Evolutionary conservation across 352 stramenopile genomes (phyloP), one percentile per base, ranked within the genome.

Genomic region (Globisporangium parvum): DNA sequence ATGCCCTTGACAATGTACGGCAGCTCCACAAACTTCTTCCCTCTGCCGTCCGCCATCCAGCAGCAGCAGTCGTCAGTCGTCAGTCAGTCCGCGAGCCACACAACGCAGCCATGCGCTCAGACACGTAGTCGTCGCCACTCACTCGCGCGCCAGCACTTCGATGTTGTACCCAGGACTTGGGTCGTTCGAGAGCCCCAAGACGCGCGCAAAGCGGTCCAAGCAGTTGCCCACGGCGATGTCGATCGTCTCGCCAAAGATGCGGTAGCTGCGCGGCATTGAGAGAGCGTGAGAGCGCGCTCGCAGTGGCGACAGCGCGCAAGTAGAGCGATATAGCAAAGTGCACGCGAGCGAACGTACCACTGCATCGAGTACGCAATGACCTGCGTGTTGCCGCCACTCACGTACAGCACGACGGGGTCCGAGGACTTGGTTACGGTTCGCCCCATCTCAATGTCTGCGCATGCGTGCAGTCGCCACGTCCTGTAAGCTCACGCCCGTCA

Each of bases 231-330:
- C 96, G 5, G 98, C 97, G 62, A 99, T 99, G 78, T 99, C 98
- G 69, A 99, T 99, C 12, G 98, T 99, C 79, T 99, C 98, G 31
- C 98, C 98, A 74, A 99, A 99, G 54, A 99, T 99, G 40, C 96
- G 83, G 70, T 99, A 99, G 48, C 95, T 87, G 33, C 21, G 76
- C 10, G 33, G 5, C 11, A 55, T 12, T 8, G 49, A 35, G 24
- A 20, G 6, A 1, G 6, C 5, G 23, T 62, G 67, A n/a, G 45
- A 2, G 3, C 26, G 6, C 26, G 26, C 26, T 47, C 41, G 67
- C 66, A 3, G 18, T 37, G 9, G 26, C 6, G 17, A 24, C 41
- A 1, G 6, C 18, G n/a, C n/a, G n/a, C n/a, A n/a, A n/a, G n/a
- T n/a, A n/a, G n/a, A n/a, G n/a, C n/a, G 33, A 21, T 3, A 12